A percentile compares a stretch with the other conserved stretches of the same genome.
Conservation (phyloP, 768 basidiomycete genomes). For the Psilocybe cyanescens region DNA sequence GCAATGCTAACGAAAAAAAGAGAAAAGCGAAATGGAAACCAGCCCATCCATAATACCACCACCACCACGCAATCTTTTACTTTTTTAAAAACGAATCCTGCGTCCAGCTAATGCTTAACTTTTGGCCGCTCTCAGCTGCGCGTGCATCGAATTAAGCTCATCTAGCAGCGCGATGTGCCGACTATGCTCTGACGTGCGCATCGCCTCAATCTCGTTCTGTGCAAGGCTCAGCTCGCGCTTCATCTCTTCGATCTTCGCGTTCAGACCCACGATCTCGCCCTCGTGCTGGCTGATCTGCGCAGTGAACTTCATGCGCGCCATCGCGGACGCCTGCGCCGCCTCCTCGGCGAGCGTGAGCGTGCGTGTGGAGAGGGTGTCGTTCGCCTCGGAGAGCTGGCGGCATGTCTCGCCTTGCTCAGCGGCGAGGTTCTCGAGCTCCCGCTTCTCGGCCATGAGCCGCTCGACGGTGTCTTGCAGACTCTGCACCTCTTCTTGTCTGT, state of each 20-base stretch:
- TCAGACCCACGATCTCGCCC: constrained; percentile 60
- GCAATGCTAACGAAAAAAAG: constrained; percentile 3
- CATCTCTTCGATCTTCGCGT: constrained; percentile 62
- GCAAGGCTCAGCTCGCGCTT: constrained; percentile 65
- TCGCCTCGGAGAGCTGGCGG: constrained; percentile 76
- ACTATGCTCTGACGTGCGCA: constrained; percentile 73
- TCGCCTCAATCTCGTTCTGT: constrained; percentile 68
- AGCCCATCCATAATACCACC: neutral
- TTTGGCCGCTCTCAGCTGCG: constrained; percentile 69
- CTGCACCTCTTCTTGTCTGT: constrained; percentile 69
- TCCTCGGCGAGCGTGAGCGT: constrained; percentile 75
- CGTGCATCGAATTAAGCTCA: constrained; percentile 82
- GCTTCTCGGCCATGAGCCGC: constrained; percentile 61
- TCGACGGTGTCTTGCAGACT: constrained; percentile 66
- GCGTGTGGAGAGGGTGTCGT: constrained; percentile 74
- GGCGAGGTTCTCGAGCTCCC: constrained; percentile 67
- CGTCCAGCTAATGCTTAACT: constrained; percentile 32
- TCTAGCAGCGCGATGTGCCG: constrained; percentile 87
- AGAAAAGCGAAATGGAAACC: neutral
- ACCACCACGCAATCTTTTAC: neutral
- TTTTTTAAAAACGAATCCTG: neutral
- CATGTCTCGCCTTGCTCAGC: constrained; percentile 77
- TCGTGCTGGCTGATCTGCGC: constrained; percentile 60
- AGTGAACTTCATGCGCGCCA: constrained; percentile 66
- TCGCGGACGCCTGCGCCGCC: constrained; percentile 58